These are phyloP conservation scores for Neopestalotiopsis clavispora DNA, from an alignment of 2,329 filamentous ascomycete species.

Conservation along the genomic window DNA sequence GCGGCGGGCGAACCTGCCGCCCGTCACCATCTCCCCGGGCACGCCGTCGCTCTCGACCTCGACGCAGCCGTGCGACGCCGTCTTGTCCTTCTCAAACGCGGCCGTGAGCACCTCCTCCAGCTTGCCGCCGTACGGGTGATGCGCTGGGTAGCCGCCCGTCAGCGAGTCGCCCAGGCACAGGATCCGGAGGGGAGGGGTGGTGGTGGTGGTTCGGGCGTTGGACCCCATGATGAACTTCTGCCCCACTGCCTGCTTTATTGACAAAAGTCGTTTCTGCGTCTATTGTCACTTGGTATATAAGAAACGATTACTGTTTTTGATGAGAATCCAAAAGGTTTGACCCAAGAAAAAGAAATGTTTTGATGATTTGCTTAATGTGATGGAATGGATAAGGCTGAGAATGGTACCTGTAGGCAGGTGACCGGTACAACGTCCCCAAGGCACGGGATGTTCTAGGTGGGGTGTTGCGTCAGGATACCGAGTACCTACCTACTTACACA, in stretches of 20 bases:
- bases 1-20: conserved; percentile 36
- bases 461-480: too few species aligned
- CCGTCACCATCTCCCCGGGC: conserved; percentile 54
- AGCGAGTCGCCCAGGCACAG: conserved; percentile 71
- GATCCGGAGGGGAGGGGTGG: conserved; percentile 45
- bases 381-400: too few species aligned
- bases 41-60: conserved; percentile 51
- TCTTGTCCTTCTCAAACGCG: conserved; percentile 39
- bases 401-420: too few species aligned
- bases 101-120: conserved; percentile 52
- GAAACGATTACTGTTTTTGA: background rate
- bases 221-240: background rate
- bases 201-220: background rate
- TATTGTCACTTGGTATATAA: background rate
- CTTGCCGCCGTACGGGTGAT: conserved; percentile 58
- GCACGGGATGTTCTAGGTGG: too few species aligned
- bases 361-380: too few species aligned
- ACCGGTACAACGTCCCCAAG: too few species aligned
- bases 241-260: background rate
- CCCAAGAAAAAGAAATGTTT: too few species aligned
- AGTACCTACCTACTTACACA: too few species aligned
- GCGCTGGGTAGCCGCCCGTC: conserved; percentile 58
- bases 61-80: conserved; percentile 43
- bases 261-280: background rate
- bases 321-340: background rate